These are phyloP conservation scores for Fennellomyces sp. DNA, from an alignment of 371 early-diverging fungal genomes.

Conservation along the genomic window DNA sequence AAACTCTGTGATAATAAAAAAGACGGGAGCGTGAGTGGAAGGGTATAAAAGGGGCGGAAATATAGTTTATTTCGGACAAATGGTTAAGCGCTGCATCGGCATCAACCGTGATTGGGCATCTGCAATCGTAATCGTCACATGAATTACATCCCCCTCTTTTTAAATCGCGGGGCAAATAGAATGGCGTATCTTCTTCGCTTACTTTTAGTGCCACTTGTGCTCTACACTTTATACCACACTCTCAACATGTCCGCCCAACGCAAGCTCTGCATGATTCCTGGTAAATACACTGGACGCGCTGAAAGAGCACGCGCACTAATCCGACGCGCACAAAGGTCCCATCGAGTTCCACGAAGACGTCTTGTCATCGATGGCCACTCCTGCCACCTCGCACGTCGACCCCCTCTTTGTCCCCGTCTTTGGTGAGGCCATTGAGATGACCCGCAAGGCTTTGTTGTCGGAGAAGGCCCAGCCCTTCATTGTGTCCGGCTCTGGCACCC, in stretches of 20 bases:
- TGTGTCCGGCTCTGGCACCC: constrained; percentile 91
- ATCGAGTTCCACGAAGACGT: constrained; percentile 93
- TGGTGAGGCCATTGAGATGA: constrained; percentile 84
- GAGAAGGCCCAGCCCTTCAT: constrained; percentile 93
- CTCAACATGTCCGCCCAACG: constrained; percentile 34
- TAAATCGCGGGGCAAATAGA: neutral
- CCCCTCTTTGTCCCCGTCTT: constrained; percentile 88
- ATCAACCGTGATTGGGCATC: neutral
- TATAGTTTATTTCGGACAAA: neutral
- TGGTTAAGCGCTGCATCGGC: constrained; percentile 3
- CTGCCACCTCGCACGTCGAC: constrained; percentile 93
- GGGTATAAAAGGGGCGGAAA: neutral
- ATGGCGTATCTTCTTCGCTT: constrained; percentile 2
- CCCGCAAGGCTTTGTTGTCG: constrained; percentile 80
- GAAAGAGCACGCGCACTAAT: no score
- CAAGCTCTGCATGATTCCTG: constrained; percentile 93
- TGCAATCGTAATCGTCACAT: constrained; percentile 2
- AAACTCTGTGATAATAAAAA: constrained; percentile 39
- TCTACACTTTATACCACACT: neutral
- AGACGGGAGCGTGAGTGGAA: neutral
- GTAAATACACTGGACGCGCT: no score
- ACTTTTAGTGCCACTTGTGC: neutral
- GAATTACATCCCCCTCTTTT: neutral
- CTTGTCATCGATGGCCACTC: constrained; percentile 86
- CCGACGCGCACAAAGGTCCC: no score